Conservation (phyloP, 257 asterid species). For the Haberlea rhodopensis region DNA sequence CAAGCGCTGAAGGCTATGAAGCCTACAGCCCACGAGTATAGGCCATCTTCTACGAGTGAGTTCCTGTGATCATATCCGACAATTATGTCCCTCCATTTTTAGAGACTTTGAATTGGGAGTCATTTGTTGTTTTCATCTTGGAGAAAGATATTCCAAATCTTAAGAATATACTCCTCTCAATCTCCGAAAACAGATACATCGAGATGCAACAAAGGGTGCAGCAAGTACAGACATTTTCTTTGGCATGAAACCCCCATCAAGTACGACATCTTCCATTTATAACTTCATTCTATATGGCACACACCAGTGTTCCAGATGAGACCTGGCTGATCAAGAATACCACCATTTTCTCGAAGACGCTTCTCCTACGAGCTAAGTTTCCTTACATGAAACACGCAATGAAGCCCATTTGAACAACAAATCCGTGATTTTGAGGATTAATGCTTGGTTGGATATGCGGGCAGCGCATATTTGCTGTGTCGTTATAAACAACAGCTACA, state of each 20-base stretch:
- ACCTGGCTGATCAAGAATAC: slow-evolving; percentile 12
- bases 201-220: slow-evolving; percentile 60
- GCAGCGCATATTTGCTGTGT: background rate
- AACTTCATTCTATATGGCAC: slow-evolving; percentile 77
- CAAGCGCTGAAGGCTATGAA: slow-evolving; percentile 72
- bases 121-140: slow-evolving; percentile 53
- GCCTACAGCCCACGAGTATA: slow-evolving; percentile 74
- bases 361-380: background rate
- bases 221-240: slow-evolving; percentile 64
- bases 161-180: slow-evolving; percentile 58
- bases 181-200: slow-evolving; percentile 47
- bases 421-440: background rate
- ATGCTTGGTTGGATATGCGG: background rate
- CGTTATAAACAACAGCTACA: background rate
- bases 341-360: background rate
- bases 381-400: background rate
- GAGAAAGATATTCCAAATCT: slow-evolving; percentile 75
- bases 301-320: slow-evolving; percentile 49
- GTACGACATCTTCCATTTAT: slow-evolving; percentile 64
- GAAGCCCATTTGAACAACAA: background rate
- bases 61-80: slow-evolving; percentile 76
- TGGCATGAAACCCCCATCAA: slow-evolving; percentile 56
- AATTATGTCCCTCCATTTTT: slow-evolving; percentile 73
- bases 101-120: slow-evolving; percentile 72
- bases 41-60: slow-evolving; percentile 68